Conservation (phyloP, 2,329 filamentous ascomycete species). For the Nothophoma quercina region DNA sequence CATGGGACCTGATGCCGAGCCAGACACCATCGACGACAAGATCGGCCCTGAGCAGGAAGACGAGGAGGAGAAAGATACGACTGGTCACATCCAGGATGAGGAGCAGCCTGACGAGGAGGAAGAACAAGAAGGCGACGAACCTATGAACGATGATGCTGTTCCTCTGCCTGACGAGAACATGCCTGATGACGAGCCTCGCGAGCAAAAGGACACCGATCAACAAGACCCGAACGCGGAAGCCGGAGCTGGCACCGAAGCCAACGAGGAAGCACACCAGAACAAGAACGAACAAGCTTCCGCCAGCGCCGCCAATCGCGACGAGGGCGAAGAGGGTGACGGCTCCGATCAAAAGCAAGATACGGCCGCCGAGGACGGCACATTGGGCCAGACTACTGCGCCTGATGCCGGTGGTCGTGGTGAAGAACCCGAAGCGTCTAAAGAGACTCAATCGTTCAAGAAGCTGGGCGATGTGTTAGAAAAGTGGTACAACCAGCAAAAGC, state of each 20-base stretch:
- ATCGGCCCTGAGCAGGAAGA: constrained; percentile 42
- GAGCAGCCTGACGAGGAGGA: constrained; percentile 56
- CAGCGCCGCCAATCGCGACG: constrained; percentile 66
- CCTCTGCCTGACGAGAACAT: constrained; percentile 58
- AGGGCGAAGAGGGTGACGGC: constrained; percentile 71
- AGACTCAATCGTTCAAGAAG: constrained; percentile 85
- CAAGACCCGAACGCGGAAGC: constrained; percentile 65
- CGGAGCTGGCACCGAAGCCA: constrained; percentile 69
- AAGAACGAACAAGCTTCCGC: constrained; percentile 67
- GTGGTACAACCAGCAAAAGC: constrained; percentile 87
- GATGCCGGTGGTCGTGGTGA: constrained; percentile 49
- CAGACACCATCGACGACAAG: constrained; percentile 45
- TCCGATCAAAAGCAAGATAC: constrained; percentile 70
- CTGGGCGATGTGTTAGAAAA: constrained; percentile 90
- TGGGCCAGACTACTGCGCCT: constrained; percentile 44
- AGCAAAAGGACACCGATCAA: constrained; percentile 58
- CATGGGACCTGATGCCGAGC: constrained; percentile 39
- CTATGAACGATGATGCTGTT: constrained; percentile 51
- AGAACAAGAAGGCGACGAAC: constrained; percentile 57
- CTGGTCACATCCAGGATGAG: constrained; percentile 46
- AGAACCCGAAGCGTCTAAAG: constrained; percentile 49
- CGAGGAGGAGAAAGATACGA: constrained; percentile 47
- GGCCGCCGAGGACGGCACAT: constrained; percentile 68
- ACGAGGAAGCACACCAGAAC: constrained; percentile 62
- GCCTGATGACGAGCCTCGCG: constrained; percentile 57